Evolutionary conservation across 371 early-diverging fungal species (phyloP), one percentile per base, ranked within the genome.

Genomic region (Blastocladiella emersonii): DNA sequence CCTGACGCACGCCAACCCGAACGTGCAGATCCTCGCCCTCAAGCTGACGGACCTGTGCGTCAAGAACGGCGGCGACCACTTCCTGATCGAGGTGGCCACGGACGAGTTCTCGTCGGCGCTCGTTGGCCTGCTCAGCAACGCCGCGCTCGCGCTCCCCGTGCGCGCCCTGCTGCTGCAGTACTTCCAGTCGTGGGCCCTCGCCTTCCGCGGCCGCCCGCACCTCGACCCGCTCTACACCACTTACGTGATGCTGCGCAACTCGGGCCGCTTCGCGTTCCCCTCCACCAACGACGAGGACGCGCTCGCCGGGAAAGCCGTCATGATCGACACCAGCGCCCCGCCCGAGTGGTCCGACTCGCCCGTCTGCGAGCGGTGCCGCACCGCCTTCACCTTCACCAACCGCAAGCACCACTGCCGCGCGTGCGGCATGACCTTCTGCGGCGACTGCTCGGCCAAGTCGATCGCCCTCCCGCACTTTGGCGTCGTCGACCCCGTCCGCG

Each of bases 371-470:
- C 83, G 97, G 39, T 96, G 97, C 70, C 77, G 95, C 62, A 85
- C 90, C 2, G 62, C 75, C 17, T 96, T 96, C 67, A 94, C 95
- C 0, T 74, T 91, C 13, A 90, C 93, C 55, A 94, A 91, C 72
- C 83, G 97, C 63, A 95, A 95, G 78, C 97, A 96, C 73, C 97
- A 96, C 72, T 96, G 97, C 68, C 83, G 97, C 70, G 89, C 92
- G 67, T 96, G 97, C 72, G 97, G 97, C 13, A 77, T 85, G 45
- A 91, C 91, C 7, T 95, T 87, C 67, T 94, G 95, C 71, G 84
- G 88, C 37, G 79, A 85, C 49, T 96, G 97, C 70, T 93, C 94
- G 8, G 84, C 90, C 36, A 91, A 91, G 70, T 84, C 69, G 5
- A 68, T 88, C 34, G 74, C 92, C 5, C 75, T 95, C 37, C 91